Conservation (phyloP, 192 early-diverging fungal species). For the Phlyctochytrium arcticum region DNA sequence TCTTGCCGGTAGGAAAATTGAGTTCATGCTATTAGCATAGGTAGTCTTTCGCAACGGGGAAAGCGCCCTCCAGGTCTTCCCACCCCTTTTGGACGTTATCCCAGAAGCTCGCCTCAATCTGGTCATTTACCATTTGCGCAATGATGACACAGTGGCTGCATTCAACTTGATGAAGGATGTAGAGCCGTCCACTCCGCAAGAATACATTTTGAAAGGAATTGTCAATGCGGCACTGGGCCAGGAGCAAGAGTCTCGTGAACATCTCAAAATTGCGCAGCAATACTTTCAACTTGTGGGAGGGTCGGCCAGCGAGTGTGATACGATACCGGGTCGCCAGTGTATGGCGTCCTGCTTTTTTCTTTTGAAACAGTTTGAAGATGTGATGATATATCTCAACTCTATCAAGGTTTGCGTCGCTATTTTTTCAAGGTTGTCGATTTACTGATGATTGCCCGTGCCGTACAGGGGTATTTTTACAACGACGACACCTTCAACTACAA, state of each 20-base stretch:
- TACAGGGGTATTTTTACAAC: slow-evolving; percentile 62
- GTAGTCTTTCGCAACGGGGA: slow-evolving; percentile 57
- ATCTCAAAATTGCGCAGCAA: slow-evolving; percentile 61
- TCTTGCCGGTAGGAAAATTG: not conserved
- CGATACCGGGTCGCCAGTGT: slow-evolving; percentile 60
- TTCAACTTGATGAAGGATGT: slow-evolving; percentile 64
- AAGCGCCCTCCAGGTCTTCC: slow-evolving; percentile 54
- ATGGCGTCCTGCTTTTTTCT: slow-evolving; percentile 63
- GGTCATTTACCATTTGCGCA: slow-evolving; percentile 54
- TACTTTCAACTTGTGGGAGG: slow-evolving; percentile 63
- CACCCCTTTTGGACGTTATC: slow-evolving; percentile 52
- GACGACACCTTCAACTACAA: slow-evolving; percentile 66
- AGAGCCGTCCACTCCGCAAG: slow-evolving; percentile 57
- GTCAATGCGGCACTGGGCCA: slow-evolving; percentile 58
- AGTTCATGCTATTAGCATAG: slow-evolving; percentile 1
- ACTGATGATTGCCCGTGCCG: too few relatives aligned
- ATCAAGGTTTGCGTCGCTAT: slow-evolving; percentile 60
- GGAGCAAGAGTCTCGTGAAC: slow-evolving; percentile 59
- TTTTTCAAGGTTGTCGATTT: not conserved
- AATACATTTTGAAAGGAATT: slow-evolving; percentile 63
- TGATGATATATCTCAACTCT: slow-evolving; percentile 58
- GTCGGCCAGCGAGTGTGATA: slow-evolving; percentile 58
- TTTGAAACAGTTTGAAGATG: slow-evolving; percentile 62
- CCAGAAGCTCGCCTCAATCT: slow-evolving; percentile 60
- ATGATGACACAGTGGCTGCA: slow-evolving; percentile 54